A percentile compares a stretch with the other conserved stretches of the same genome.
These are phyloP conservation scores for Hura crepitans DNA, from an alignment of 441 rosid species.

Conservation along the genomic window DNA sequence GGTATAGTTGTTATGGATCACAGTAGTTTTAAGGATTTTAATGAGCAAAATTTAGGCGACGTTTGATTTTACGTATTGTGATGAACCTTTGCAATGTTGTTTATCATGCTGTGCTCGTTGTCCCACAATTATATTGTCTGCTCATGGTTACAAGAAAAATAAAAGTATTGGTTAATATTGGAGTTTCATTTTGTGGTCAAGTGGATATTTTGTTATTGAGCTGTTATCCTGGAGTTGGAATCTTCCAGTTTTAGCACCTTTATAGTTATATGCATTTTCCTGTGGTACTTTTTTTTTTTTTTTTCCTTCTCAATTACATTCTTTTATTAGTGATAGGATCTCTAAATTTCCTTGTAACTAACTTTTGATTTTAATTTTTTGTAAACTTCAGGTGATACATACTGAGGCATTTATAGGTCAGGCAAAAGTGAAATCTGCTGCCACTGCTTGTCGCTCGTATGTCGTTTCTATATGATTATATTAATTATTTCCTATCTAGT, in stretches of 20 bases:
- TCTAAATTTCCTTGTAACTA: not conserved
- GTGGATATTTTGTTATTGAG: not conserved
- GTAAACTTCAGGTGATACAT: constrained; percentile 63
- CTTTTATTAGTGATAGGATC: not conserved
- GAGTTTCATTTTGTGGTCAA: not conserved
- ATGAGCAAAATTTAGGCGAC: not conserved
- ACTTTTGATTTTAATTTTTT: not conserved
- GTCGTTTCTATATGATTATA: constrained; percentile 20
- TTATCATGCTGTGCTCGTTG: not conserved
- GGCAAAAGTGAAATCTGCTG: constrained; percentile 92
- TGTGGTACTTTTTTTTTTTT: not conserved
- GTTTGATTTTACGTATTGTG: not conserved
- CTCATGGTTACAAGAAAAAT: not conserved
- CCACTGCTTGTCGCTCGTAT: constrained; percentile 79
- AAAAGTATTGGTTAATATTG: not conserved
- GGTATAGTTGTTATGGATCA: not conserved
- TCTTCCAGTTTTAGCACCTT: not conserved
- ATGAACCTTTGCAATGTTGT: not conserved
- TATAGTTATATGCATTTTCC: not conserved
- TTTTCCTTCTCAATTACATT: not conserved
- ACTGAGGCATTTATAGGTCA: constrained; percentile 86
- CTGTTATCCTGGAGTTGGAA: not conserved
- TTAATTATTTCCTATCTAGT: not conserved
- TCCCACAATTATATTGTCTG: not conserved
- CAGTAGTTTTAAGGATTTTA: not conserved